Base-by-base conservation (phyloP, 345 rosid genomes). In the Mercurialis annua region DNA sequence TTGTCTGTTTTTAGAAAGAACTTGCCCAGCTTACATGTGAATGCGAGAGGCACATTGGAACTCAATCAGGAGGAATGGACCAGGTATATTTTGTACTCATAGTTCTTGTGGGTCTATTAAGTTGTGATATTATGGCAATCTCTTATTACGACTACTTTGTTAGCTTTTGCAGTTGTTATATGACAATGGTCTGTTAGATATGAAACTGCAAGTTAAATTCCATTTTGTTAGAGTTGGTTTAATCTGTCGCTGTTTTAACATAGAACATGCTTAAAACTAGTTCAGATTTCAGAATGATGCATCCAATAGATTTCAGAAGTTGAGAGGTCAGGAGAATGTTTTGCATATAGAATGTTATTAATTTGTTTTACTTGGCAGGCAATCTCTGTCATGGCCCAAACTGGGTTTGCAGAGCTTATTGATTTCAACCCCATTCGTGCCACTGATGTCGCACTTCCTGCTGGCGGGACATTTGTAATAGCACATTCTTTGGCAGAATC, bases 21-120 rank as follows among this genome's bases (percentile, higher is more conserved):
- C 59, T 92, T 69, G 99, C 99, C 21, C 99, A 95, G 43, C 80
- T 95, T 65, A 92, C 99, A 3, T 92, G 99, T 66, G 96, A 86
- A 15, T 92, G 99, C 67, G 99, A 92, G 80, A 83, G 86, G 62
- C 97, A 95, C 65, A 88, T 95, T 61, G 99, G 99, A 77, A 92
- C 98, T 6, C 99, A 88, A 58, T 92, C 99, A 59, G 99, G 99
- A 71, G 99, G 99, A 65, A 95, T 95, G 99, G 99, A 92, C 77
- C 99, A 95, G 96, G 98, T 94, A 40, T 26, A 42, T 52, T 59
- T 36, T 7, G 59, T 44, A 1, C 33, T 51, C 20, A 57, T 15
- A 51, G 62, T 67, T 10, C 10, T 56, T 59, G 9, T 43, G 4
- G 10, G 48, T 4, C 21, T 44, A 9, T 33, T 23, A 14, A 5